Evolutionary conservation across 2,329 filamentous ascomycete genomes (phyloP), one percentile per base, ranked within the genome.

Genomic region (Aspergillus ochraceus): DNA sequence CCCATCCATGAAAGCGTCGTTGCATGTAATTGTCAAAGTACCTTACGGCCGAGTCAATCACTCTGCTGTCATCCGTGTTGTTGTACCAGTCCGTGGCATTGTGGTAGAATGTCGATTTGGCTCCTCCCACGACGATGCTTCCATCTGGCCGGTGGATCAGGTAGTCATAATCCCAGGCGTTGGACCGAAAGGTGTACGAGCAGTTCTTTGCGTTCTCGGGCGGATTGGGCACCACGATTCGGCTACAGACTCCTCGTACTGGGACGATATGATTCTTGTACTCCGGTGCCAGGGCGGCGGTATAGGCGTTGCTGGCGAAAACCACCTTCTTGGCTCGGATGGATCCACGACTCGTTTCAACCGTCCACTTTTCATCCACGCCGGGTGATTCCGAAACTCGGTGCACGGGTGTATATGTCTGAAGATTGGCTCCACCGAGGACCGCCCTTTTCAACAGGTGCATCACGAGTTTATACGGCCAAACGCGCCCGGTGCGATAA

Each of bases 301-400:
- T 93, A 74, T 96, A 96, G 3, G 81, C 93, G 70, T 97, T 97
- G 0, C 90, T 94, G 4, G 91, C 89, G 17, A 96, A 83, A 19
- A 97, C 81, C 20, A 96, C 85, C 36, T 84, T 82, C 12, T 79
- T 77, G 1, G 91, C 81, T 0, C 72, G 72, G 57, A 96, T 82
- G 47, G 76, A 79, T n/a, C 92, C 92, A 22, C 91, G 86, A 0
- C 81, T 36, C 0, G 92, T 96, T 51, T 86, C 79, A 0, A 92
- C 77, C 0, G 81, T 80, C 86, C 90, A 93, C 3, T 70, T 70
- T 10, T 68, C 64, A 30, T 64, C 49, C 1, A 55, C 19, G 47
- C 67, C 66, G 11, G 65, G 57, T 0, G 63, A 61, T 17, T 67
- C 59, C 2, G 70, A 69, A 29, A 79, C 66, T 5, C 59, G 59